phyloP scores from a whole-genome alignment of 768 basidiomycete species.

The Cystoderma amianthinum region DNA sequence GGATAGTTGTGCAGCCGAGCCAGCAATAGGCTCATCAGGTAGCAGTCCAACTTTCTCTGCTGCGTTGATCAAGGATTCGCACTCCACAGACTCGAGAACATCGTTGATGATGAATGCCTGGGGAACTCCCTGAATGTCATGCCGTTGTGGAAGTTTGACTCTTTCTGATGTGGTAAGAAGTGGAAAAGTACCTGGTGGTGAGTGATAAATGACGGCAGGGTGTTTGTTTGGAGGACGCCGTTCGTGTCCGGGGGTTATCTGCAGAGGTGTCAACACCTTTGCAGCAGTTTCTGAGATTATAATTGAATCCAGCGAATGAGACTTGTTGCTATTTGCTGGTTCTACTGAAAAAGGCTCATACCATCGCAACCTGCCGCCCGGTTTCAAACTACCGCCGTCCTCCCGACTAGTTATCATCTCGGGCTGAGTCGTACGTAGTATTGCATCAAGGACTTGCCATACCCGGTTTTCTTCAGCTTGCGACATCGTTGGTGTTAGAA shows the following conservation, averaged over 20 bases:
- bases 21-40: constrained; percentile 43
- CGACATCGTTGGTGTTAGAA: constrained; percentile 29
- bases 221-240: constrained; percentile 51
- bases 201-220: constrained; percentile 42
- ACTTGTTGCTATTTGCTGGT: too few relatives aligned
- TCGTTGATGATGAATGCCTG: constrained; percentile 42
- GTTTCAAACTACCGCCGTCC: too few relatives aligned
- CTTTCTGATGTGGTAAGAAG: constrained; percentile 15
- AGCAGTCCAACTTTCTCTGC: constrained; percentile 40
- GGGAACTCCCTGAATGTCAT: constrained; percentile 36
- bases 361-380: too few relatives aligned
- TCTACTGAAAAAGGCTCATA: too few relatives aligned
- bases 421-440: too few relatives aligned
- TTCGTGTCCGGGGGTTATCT: too few relatives aligned
- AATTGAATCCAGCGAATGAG: too few relatives aligned
- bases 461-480: too few relatives aligned
- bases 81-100: constrained; percentile 36
- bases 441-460: too few relatives aligned
- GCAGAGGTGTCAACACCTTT: too few relatives aligned
- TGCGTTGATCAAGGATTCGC: constrained; percentile 33
- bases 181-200: constrained; percentile 24
- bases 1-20: constrained; percentile 34
- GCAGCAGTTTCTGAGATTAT: too few relatives aligned
- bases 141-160: constrained; percentile 19
- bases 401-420: too few relatives aligned